Evolutionary conservation across 2,329 filamentous ascomycete genomes (phyloP).

Genomic region (Fusarium buxicola): DNA sequence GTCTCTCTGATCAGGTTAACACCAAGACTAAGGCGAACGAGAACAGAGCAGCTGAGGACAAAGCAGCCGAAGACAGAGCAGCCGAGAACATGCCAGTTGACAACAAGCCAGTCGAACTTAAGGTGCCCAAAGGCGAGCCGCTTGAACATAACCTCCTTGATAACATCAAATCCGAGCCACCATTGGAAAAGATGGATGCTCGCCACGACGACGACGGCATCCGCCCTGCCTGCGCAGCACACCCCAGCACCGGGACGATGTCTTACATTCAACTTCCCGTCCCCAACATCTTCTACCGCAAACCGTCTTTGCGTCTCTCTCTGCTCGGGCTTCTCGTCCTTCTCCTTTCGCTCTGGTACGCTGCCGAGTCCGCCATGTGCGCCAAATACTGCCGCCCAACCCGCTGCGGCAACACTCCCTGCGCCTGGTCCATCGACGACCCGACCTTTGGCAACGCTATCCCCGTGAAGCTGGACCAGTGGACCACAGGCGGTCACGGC

Average conservation of each 20-base stretch:
- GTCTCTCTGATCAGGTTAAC: slow-evolving; percentile 64
- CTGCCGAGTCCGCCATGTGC: slow-evolving; percentile 66
- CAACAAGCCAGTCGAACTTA: slow-evolving; percentile 5
- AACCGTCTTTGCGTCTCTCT: slow-evolving; percentile 61
- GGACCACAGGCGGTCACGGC: slow-evolving; percentile 65
- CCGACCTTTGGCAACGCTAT: slow-evolving; percentile 70
- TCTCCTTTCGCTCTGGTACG: slow-evolving; percentile 63
- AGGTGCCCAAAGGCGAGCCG: slow-evolving; percentile 18
- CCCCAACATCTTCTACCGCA: slow-evolving; percentile 59
- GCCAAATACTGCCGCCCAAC: slow-evolving; percentile 64
- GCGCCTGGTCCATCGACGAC: slow-evolving; percentile 68
- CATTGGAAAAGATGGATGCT: slow-evolving; percentile 29
- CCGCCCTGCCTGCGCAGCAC: slow-evolving; percentile 32
- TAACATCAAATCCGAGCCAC: slow-evolving; percentile 4
- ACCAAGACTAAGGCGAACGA: slow-evolving; percentile 47
- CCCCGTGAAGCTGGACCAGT: slow-evolving; percentile 72
- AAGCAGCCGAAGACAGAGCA: slow-evolving; percentile 6
- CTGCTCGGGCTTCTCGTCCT: slow-evolving; percentile 60
- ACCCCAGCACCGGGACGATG: slow-evolving; percentile 32
- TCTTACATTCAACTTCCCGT: slow-evolving; percentile 58
- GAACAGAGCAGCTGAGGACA: slow-evolving; percentile 19
- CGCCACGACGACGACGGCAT: slow-evolving; percentile 23
- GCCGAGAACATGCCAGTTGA: slow-evolving; percentile 1
- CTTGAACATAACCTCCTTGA: slow-evolving; percentile 19
- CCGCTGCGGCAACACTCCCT: slow-evolving; percentile 60